phyloP scores from a whole-genome alignment of 1,284 basidiomycete species.

The Apiotrichum sp. region DNA sequence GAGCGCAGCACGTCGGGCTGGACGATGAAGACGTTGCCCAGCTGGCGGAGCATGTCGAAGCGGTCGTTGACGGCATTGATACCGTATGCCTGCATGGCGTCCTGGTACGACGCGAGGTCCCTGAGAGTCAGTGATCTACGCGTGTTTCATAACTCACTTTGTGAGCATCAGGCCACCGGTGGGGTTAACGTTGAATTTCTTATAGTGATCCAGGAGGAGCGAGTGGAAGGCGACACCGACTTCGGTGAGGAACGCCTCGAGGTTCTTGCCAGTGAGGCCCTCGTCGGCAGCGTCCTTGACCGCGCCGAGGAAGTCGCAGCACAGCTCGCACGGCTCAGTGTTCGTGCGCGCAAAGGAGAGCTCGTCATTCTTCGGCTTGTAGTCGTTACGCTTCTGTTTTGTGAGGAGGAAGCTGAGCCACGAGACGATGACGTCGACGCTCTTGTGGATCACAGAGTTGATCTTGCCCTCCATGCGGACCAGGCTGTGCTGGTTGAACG shows the following conservation, averaged over 20 bases:
- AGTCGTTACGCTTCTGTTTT: slow-evolving; percentile 95
- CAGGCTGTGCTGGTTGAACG: slow-evolving; percentile 86
- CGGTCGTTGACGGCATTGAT: slow-evolving; percentile 83
- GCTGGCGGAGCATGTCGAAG: slow-evolving; percentile 96
- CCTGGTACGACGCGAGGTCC: slow-evolving; percentile 96
- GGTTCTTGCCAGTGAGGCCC: slow-evolving; percentile 82
- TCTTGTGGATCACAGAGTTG: slow-evolving; percentile 74
- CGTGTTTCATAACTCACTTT: background rate
- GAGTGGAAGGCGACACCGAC: slow-evolving; percentile 94
- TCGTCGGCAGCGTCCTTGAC: slow-evolving; percentile 67
- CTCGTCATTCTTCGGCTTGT: slow-evolving; percentile 94
- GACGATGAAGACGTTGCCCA: slow-evolving; percentile 95
- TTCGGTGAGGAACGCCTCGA: slow-evolving; percentile 85
- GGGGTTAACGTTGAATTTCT: slow-evolving; percentile 93
- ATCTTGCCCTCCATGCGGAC: slow-evolving; percentile 80
- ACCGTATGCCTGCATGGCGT: slow-evolving; percentile 71
- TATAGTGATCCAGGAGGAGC: slow-evolving; percentile 85
- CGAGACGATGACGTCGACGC: slow-evolving; percentile 72
- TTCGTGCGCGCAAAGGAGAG: slow-evolving; percentile 88
- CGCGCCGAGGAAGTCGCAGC: slow-evolving; percentile 77
- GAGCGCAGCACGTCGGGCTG: slow-evolving; percentile 86
- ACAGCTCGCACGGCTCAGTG: slow-evolving; percentile 88
- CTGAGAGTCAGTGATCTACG: slow-evolving; percentile 47
- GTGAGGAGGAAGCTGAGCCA: slow-evolving; percentile 62
- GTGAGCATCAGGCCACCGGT: slow-evolving; percentile 97